Evolutionary conservation across 345 rosid genomes (phyloP).

Genomic region (Populus davidiana): DNA sequence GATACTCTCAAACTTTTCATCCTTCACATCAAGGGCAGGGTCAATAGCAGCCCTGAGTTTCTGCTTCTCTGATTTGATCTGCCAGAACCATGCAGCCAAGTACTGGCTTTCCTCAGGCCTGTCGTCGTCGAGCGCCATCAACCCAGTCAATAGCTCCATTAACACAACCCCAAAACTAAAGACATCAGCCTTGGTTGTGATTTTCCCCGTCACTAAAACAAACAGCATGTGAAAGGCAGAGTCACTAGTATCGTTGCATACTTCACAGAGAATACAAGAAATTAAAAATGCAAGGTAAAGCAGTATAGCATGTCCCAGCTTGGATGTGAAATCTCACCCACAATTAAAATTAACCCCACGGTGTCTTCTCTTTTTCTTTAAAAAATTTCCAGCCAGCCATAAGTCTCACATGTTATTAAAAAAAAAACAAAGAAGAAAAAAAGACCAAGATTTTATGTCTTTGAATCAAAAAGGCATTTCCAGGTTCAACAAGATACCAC

Average conservation of each 20-base stretch:
- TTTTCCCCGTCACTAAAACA: slow-evolving; percentile 62
- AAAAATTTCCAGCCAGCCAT: not conserved
- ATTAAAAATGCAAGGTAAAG: not conserved
- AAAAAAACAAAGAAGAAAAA: too few relatives aligned
- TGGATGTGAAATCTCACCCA: not conserved
- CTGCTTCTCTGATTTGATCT: slow-evolving; percentile 50
- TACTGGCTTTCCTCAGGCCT: slow-evolving; percentile 73
- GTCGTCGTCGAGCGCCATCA: slow-evolving; percentile 65
- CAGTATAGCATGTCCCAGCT: not conserved
- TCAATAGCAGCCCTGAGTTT: slow-evolving; percentile 61
- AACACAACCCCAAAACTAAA: slow-evolving; percentile 76
- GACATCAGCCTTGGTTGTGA: slow-evolving; percentile 74
- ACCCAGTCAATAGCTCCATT: slow-evolving; percentile 70
- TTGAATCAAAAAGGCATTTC: not conserved
- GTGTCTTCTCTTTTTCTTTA: not conserved
- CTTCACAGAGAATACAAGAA: not conserved
- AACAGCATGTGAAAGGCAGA: slow-evolving; percentile 8
- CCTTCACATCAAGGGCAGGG: slow-evolving; percentile 45
- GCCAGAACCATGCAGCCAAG: slow-evolving; percentile 74
- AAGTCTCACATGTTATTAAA: not conserved
- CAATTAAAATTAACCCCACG: not conserved
- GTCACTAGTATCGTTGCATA: not conserved
- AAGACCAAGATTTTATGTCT: not conserved
- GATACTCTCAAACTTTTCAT: slow-evolving; percentile 56
- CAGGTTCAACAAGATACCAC: not conserved